A percentile compares a stretch with the other conserved stretches of the same genome.
Evolutionary conservation across 345 rosid species (phyloP).

Genomic region (Schrenkiella parvula): DNA sequence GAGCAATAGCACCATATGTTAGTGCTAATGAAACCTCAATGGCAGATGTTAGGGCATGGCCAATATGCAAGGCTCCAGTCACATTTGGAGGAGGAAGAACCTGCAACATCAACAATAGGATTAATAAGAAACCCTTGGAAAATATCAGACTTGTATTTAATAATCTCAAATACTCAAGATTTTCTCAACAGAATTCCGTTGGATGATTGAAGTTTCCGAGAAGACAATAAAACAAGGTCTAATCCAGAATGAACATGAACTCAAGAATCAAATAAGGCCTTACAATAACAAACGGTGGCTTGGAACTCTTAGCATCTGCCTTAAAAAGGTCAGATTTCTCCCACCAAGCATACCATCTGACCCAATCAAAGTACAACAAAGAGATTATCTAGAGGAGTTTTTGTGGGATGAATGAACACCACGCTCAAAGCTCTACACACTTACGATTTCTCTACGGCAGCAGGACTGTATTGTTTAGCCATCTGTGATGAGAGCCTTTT

Average conservation of each 20-base stretch:
- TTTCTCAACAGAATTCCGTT: not conserved
- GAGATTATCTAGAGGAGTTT: not conserved
- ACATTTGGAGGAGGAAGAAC: conserved; percentile 99
- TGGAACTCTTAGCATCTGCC: conserved; percentile 73
- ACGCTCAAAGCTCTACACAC: conserved; percentile 17
- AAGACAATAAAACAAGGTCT: conserved; percentile 5
- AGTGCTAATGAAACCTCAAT: conserved; percentile 50
- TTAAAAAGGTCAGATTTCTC: conserved; percentile 63
- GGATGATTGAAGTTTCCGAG: not conserved
- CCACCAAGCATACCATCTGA: conserved; percentile 97
- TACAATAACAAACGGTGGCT: conserved; percentile 76
- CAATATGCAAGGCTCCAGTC: conserved; percentile 93
- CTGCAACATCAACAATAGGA: conserved; percentile 35
- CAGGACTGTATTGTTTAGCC: conserved; percentile 88
- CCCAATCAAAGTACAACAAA: conserved; percentile 6
- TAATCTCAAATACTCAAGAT: not conserved
- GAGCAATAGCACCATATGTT: not conserved
- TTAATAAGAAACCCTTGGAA: not conserved
- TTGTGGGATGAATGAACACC: not conserved
- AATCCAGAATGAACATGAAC: not conserved
- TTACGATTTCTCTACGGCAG: conserved; percentile 80
- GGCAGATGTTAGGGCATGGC: conserved; percentile 93
- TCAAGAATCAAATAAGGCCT: conserved; percentile 26
- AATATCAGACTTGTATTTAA: not conserved
- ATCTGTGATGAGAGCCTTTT: conserved; percentile 70